A percentile compares a stretch with the other conserved stretches of the same genome.
Evolutionary conservation across 306 rosid genomes (phyloP).

Genomic region (barrel medic (Medicago truncatula)): MtrunA17r5.0-ANR NC_053048.1:54498501-54499000

Average conservation of each 20-base stretch:
- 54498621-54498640: slow-evolving; percentile 39
- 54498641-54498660: slow-evolving; percentile 44
- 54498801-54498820: slow-evolving; percentile 53
- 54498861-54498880: background rate
- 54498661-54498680: slow-evolving; percentile 64
- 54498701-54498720: slow-evolving; percentile 70
- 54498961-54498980: background rate
- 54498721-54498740: slow-evolving; percentile 63
- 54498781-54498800: slow-evolving; percentile 45
- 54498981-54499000: background rate
- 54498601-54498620: slow-evolving; percentile 45
- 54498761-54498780: slow-evolving; percentile 60
- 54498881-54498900: background rate
- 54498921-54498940: too few relatives aligned
- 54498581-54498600: slow-evolving; percentile 65
- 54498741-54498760: slow-evolving; percentile 57
- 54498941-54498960: too few relatives aligned
- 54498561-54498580: slow-evolving; percentile 47
- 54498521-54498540: slow-evolving; percentile 53
- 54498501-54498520: slow-evolving; percentile 45
- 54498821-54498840: slow-evolving; percentile 51
- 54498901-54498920: too few relatives aligned
- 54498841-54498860: slow-evolving; percentile 6
- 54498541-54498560: background rate
- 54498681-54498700: slow-evolving; percentile 56